Evolutionary conservation across 2,329 filamentous ascomycete genomes (phyloP), one percentile per base, ranked within the genome.

Genomic region (Aspergillus fumigatus): DNA sequence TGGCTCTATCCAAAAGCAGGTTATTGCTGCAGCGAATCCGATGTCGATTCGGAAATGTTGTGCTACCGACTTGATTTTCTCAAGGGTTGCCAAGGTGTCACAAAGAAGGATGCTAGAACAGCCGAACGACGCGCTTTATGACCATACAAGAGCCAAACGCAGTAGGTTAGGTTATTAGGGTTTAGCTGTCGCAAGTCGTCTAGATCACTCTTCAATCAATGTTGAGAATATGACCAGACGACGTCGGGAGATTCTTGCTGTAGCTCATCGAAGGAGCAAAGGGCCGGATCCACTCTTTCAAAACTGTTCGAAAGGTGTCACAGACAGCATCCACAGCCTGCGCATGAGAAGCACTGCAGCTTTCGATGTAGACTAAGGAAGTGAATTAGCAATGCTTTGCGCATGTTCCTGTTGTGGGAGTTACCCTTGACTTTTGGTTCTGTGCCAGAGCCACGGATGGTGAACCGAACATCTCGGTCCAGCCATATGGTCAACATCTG

Each of bases 401-500:
- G 41, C 26, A n/a, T 35, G 7, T n/a, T 43, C n/a, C 14, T 8
- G 23, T 4, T 3, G 51, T 8, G 40, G n/a, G 48, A 55, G 67
- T 67, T 67, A 80, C 78, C 70, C 65, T 88, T 88, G 59, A 88
- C 85, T 75, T 88, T 88, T 0, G 85, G 85, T 69, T 88, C 85
- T 1, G 85, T 88, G 1, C 84, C 84, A 2, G 83, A 86, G 1
- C 80, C 83, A 62, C 84, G 72, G 23, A 85, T 77, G 2, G 84
- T 87, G 62, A 86, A 85, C 25, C 81, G 77, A 11, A 85, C 66
- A 26, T 73, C 70, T 21, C 79, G 78, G 27, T 83, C 79, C 43
- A 87, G 68, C 74, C 84, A 84, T 40, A 77, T 62, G 2, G 84
- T 87, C 62, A 88, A 80, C 85, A 88, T 88, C 73, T 87, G 83